These are phyloP conservation scores for Ascochyta rabiei DNA, from an alignment of 2,329 filamentous ascomycete species.

Conservation along the genomic window DNA sequence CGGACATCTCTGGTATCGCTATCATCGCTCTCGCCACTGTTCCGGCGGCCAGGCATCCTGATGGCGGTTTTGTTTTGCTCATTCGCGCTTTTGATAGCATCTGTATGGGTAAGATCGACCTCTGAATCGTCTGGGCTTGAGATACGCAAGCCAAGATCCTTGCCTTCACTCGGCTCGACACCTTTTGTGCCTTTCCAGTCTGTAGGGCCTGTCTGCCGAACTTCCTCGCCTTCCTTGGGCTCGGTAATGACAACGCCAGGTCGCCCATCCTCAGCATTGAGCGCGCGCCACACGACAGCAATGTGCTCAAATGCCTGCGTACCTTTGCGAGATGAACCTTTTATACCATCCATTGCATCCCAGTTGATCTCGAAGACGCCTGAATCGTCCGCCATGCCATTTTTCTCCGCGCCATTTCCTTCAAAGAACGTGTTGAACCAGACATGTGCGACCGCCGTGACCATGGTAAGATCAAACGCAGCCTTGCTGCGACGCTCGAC, in stretches of 20 bases:
- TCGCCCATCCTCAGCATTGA: conserved; percentile 41
- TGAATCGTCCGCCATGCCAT: conserved; percentile 68
- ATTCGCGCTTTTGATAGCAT: conserved; percentile 63
- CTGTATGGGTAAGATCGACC: conserved; percentile 72
- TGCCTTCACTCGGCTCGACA: conserved; percentile 57
- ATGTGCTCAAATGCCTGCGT: conserved; percentile 80
- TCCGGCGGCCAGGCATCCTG: conserved; percentile 32
- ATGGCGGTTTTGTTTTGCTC: conserved; percentile 31
- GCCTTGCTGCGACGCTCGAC: conserved; percentile 85
- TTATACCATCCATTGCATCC: conserved; percentile 90
- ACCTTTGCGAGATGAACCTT: conserved; percentile 83
- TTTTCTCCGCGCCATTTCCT: conserved; percentile 73
- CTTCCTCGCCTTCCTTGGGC: conserved; percentile 69
- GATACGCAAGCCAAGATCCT: conserved; percentile 71
- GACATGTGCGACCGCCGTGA: conserved; percentile 89
- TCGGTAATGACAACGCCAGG: conserved; percentile 62
- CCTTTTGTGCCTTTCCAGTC: conserved; percentile 72
- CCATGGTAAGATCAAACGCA: conserved; percentile 79
- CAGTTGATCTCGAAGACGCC: conserved; percentile 76
- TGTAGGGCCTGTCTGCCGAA: conserved; percentile 71
- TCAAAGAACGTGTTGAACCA: conserved; percentile 98
- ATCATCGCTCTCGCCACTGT: conserved; percentile 39
- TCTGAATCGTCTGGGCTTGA: conserved; percentile 65
- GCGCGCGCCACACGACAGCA: conserved; percentile 79
- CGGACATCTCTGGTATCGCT: conserved; percentile 49